These are phyloP conservation scores for Exserohilum rostratum DNA, from an alignment of 2,329 filamentous ascomycete genomes.

Conservation along the genomic window DNA sequence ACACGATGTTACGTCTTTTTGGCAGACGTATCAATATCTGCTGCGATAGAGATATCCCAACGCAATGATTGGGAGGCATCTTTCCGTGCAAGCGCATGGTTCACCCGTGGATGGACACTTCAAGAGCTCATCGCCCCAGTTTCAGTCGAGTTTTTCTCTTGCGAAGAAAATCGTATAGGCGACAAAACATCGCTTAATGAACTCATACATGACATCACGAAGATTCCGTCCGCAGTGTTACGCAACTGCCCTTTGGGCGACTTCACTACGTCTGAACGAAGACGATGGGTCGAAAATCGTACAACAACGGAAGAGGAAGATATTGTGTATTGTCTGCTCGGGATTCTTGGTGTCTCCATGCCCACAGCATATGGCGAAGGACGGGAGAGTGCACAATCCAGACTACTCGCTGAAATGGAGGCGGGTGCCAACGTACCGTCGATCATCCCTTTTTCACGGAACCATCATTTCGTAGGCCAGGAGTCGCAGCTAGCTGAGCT, in stretches of 20 bases:
- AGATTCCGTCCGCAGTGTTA: background rate
- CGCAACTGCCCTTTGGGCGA: background rate
- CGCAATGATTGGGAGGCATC: background rate
- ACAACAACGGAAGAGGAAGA: conserved; percentile 33
- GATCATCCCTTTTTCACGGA: conserved; percentile 35
- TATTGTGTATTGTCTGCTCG: conserved; percentile 28
- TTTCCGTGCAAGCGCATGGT: background rate
- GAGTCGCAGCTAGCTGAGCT: conserved; percentile 31
- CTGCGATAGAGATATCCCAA: background rate
- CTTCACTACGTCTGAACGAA: background rate
- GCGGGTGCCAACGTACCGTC: conserved; percentile 17
- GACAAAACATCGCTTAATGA: conserved; percentile 18
- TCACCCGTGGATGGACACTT: background rate
- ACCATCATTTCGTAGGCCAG: conserved; percentile 33
- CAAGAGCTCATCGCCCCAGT: conserved; percentile 13
- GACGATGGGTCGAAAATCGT: conserved; percentile 9
- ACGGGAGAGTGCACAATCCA: conserved; percentile 16
- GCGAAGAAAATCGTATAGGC: conserved; percentile 11
- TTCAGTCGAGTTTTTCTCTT: conserved; percentile 22
- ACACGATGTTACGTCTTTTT: conserved; percentile 26
- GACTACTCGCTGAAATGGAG: conserved; percentile 19
- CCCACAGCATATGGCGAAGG: conserved; percentile 26
- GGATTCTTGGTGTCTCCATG: conserved; percentile 29
- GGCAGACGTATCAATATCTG: conserved; percentile 6
- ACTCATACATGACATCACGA: conserved; percentile 19